Evolutionary conservation across 2,329 filamentous ascomycete genomes (phyloP).

Genomic region (Aspergillus pseudoterreus): DNA sequence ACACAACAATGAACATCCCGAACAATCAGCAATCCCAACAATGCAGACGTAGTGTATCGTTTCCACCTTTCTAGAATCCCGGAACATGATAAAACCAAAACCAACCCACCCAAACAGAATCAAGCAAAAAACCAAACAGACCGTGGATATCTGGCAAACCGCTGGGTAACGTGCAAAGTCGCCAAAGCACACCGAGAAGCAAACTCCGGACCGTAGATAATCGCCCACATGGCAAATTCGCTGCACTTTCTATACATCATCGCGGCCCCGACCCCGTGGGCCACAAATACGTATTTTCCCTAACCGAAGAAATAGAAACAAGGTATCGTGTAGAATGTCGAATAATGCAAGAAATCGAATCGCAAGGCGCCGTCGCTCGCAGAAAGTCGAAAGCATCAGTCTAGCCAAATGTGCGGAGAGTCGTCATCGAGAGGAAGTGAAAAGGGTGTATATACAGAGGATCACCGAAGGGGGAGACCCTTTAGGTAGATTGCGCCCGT

Average conservation of each 20-base stretch:
- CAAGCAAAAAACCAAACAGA: constrained; percentile 18
- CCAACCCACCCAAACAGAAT: constrained; percentile 32
- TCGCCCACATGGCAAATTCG: constrained; percentile 31
- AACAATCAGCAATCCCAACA: constrained; percentile 37
- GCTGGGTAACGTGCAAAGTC: constrained; percentile 28
- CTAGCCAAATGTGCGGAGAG: constrained; percentile 30
- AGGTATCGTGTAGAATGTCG: constrained; percentile 31
- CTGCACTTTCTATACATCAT: constrained; percentile 40
- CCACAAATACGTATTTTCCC: constrained; percentile 28
- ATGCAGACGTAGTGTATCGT: constrained; percentile 43
- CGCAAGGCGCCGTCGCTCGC: constrained; percentile 41
- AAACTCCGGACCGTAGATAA: constrained; percentile 36
- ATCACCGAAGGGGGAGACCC: constrained; percentile 24
- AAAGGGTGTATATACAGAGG: constrained; percentile 32
- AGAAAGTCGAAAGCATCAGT: constrained; percentile 35
- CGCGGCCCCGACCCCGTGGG: constrained; percentile 28
- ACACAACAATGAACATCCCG: constrained; percentile 25
- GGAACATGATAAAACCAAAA: constrained; percentile 27
- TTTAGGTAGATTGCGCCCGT: constrained; percentile 14
- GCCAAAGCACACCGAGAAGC: constrained; percentile 28
- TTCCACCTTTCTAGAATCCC: constrained; percentile 42
- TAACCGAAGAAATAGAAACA: constrained; percentile 33
- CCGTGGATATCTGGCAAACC: constrained; percentile 27
- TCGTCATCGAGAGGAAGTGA: constrained; percentile 29
- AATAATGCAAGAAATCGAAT: constrained; percentile 35